Evolutionary conservation across 1,284 basidiomycete genomes (phyloP).

Genomic region (Ustilago sp.): DNA sequence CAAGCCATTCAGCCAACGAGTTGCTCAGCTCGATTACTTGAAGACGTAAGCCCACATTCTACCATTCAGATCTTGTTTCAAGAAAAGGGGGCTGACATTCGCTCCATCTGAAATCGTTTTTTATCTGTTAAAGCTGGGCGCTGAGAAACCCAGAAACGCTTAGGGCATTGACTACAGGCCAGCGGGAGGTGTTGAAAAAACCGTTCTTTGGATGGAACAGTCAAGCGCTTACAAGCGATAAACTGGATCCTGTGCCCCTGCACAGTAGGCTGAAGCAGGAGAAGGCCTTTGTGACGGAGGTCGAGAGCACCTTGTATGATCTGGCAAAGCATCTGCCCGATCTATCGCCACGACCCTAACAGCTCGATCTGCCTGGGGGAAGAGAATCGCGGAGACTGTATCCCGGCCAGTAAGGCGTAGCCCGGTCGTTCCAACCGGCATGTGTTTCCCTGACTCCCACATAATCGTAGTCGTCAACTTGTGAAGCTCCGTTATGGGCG

Average conservation of each 20-base stretch:
- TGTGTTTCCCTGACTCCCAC: too few relatives aligned
- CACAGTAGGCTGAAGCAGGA: neutral
- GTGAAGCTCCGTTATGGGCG: too few relatives aligned
- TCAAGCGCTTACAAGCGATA: neutral
- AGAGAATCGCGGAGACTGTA: too few relatives aligned
- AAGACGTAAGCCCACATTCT: conserved; percentile 1
- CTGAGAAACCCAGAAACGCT: conserved; percentile 6
- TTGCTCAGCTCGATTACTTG: conserved; percentile 1
- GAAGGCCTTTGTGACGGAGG: neutral
- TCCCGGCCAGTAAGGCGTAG: too few relatives aligned
- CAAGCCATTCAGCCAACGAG: neutral
- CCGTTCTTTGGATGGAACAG: conserved; percentile 19
- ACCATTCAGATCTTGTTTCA: neutral
- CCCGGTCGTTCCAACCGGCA: too few relatives aligned
- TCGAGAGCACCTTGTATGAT: conserved; percentile 10
- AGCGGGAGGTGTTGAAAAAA: conserved; percentile 1
- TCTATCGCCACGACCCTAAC: neutral
- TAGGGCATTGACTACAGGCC: neutral
- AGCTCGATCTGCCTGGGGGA: too few relatives aligned
- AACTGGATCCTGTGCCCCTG: neutral
- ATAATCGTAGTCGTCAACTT: too few relatives aligned
- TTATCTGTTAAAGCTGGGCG: conserved; percentile 8
- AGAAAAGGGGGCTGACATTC: neutral
- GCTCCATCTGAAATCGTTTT: neutral
- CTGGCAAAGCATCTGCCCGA: conserved; percentile 18